phyloP scores from a whole-genome alignment of 2,329 filamentous ascomycete species.

The Aspergillus proliferans region DNA sequence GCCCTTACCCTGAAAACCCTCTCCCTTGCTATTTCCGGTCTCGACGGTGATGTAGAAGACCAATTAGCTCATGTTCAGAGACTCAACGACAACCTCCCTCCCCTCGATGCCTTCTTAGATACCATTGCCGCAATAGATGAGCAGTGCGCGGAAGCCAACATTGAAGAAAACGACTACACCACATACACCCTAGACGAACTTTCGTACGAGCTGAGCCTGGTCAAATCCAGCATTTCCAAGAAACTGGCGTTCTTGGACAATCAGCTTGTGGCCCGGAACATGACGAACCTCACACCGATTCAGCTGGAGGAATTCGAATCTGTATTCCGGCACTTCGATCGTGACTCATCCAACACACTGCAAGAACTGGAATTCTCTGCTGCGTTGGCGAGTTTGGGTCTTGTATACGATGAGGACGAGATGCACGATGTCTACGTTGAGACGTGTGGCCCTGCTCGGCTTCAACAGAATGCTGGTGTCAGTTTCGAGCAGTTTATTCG shows the following conservation, averaged over 20 bases:
- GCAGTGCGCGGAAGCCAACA: constrained; percentile 92
- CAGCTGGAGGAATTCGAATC: constrained; percentile 98
- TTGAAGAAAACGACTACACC: constrained; percentile 99
- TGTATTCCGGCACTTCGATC: constrained; percentile 96
- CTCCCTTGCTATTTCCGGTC: constrained; percentile 88
- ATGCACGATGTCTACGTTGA: constrained; percentile 94
- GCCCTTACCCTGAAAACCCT: constrained; percentile 91
- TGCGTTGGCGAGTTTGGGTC: constrained; percentile 84
- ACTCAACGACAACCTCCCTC: constrained; percentile 76
- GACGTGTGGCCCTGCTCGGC: constrained; percentile 56
- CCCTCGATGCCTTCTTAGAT: constrained; percentile 83
- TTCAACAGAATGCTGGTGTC: constrained; percentile 63
- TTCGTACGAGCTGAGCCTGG: constrained; percentile 83
- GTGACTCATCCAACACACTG: constrained; percentile 81
- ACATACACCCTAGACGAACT: constrained; percentile 98
- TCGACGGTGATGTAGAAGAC: constrained; percentile 95
- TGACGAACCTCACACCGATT: constrained; percentile 98
- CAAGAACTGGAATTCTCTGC: constrained; percentile 94
- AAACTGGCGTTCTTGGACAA: constrained; percentile 96
- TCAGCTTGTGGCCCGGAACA: constrained; percentile 94
- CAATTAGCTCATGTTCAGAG: constrained; percentile 81
- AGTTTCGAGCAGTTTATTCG: constrained; percentile 98
- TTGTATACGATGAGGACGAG: constrained; percentile 95
- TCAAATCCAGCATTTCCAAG: constrained; percentile 88
- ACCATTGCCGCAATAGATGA: constrained; percentile 79